Evolutionary conservation across 169 alveolate species (phyloP), one percentile per base, ranked within the genome.

Genomic region (Condylostoma magnum): DNA sequence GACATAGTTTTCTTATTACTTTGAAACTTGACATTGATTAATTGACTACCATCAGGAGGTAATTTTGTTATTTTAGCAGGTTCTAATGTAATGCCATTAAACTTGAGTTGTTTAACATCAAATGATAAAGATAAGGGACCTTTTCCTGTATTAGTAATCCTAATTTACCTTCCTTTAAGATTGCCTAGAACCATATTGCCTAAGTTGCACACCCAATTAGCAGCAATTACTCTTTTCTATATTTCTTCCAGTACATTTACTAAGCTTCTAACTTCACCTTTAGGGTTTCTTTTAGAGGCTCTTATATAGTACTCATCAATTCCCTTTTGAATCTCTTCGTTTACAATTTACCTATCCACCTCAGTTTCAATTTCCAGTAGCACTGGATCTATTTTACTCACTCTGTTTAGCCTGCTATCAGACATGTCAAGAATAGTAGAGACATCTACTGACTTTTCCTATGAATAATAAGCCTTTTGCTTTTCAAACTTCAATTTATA

Each of bases 151-250:
- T 92, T 92, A 31, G 85, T 73, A 30, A 94, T 74, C 60, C 86
- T 83, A 48, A 96, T 81, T 43, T 60, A 69, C 81, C 73, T 89
- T 50, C 66, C 71, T 60, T 82, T 67, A 25, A 79, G 70, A 15
- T 90, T 77, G 38, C 92, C 92, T 37, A 91, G 85, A 0, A 93
- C 94, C 15, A 93, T 92, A 72, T 90, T 86, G 1, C 98, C 97
- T 58, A 93, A 95, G 76, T 90, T 94, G 72, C 94, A 93, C 27
- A 87, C 86, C 70, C 91, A 92, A n/a, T 70, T 76, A 46, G 92
- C 96, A 10, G 85, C 89, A 2, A 69, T 67, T 36, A 74, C 69
- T 63, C 56, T 78, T 43, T 80, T 48, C 38, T 68, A 48, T 74
- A 73, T 63, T 69, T 56, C 54, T 36, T 33, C 20, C 57, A 41